Evolutionary conservation across 2,329 filamentous ascomycete genomes (phyloP), one percentile per base, ranked within the genome.

Genomic region (Malbranchea cinnamomea): DNA sequence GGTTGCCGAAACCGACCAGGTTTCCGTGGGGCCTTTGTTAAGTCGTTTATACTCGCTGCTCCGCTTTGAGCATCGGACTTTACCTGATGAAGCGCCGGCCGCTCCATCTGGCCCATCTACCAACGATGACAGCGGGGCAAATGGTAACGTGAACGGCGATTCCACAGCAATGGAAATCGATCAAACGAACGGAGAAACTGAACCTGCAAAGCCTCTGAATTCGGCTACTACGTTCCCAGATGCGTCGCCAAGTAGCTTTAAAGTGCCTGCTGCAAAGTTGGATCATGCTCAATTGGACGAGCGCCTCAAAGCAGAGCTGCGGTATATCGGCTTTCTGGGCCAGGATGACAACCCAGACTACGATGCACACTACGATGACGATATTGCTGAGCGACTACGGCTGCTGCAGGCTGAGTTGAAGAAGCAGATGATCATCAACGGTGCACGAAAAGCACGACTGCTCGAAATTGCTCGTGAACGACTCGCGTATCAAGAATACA

Each of bases 401-500:
- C 72, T 83, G 14, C 65, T 98, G 2, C 89, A 98, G 49, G 65
- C 70, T 30, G 76, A 82, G 30, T 68, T 98, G 2, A 78, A 82
- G 41, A 74, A 84, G 35, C 78, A 89, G 49, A 79, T 80, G 52
- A 72, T 92, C 33, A 63, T 80, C 53, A 98, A 98, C 52, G 87
- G 85, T 22, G 83, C 87, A 4, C 78, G 84, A 38, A 95, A 95
- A 56, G 68, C 82, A 5, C 73, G 85, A 2, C 65, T 98, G 7
- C 74, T 82, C 1, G 85, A 94, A 21, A 67, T 94, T 16, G 82
- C 89, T 5, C 79, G 84, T 44, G 85, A 93, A 51, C 76, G 83
- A 41, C 87, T 98, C 72, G 89, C 89, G 0, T 77, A 89, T 57
- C 89, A 98, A 50, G 89, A 98, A 52, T 98, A 93, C 61, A 79